phyloP scores from a whole-genome alignment of 2,329 filamentous ascomycete genomes.

The Botrytis cinerea region DNA sequence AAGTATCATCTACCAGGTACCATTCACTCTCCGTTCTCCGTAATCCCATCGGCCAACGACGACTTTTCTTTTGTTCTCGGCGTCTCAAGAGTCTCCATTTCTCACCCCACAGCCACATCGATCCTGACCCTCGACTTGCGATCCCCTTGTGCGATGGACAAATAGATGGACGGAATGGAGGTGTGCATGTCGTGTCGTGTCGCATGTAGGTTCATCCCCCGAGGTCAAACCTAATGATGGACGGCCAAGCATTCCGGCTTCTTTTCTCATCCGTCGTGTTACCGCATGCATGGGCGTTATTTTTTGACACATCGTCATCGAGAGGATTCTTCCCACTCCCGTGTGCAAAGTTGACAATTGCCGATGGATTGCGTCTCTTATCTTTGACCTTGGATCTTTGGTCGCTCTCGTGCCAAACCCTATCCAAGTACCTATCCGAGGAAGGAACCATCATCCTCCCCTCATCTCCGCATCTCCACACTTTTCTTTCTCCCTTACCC shows the following conservation, averaged over 20 bases:
- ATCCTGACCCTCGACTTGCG: neutral
- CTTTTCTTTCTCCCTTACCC: neutral
- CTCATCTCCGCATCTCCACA: slow-evolving; percentile 3
- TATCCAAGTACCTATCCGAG: neutral
- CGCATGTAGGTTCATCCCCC: neutral
- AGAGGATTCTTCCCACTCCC: neutral
- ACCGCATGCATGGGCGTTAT: too few relatives aligned
- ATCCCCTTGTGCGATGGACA: too few relatives aligned
- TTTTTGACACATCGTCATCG: too few relatives aligned
- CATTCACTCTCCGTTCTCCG: too few relatives aligned
- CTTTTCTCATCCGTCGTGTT: neutral
- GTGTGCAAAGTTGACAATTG: neutral
- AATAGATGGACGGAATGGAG: too few relatives aligned
- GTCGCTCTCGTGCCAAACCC: too few relatives aligned
- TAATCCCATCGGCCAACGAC: neutral
- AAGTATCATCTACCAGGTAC: too few relatives aligned
- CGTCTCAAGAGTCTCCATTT: neutral
- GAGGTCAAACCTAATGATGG: neutral
- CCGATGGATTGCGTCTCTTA: neutral
- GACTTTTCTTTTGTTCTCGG: neutral
- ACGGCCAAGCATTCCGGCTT: too few relatives aligned
- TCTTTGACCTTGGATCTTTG: neutral
- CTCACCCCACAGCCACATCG: neutral
- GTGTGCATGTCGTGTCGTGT: too few relatives aligned
- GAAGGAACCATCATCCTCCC: neutral